Percentiles rank a stretch among this genome's conserved stretches.
phyloP scores from a whole-genome alignment of 2,329 filamentous ascomycete genomes.

The Sarocladiaceae sp. region DNA sequence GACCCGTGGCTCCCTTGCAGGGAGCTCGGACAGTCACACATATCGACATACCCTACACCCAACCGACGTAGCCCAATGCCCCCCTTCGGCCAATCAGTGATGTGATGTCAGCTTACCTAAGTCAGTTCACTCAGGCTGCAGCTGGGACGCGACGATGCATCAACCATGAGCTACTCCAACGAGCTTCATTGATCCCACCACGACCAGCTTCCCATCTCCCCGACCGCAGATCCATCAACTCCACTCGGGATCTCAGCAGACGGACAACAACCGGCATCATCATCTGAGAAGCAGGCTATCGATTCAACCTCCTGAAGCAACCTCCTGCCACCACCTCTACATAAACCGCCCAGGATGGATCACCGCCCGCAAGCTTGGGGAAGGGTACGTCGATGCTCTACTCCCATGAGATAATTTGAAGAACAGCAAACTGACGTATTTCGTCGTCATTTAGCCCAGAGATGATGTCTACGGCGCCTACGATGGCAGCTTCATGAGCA shows the following conservation, averaged over 20 bases:
- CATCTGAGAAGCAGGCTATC: background rate
- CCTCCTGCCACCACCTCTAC: background rate
- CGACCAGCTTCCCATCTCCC: slow-evolving; percentile 11
- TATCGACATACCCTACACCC: too few relatives aligned
- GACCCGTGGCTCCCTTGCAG: too few relatives aligned
- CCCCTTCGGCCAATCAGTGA: slow-evolving; percentile 23
- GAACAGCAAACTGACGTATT: slow-evolving; percentile 12
- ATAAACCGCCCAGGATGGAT: slow-evolving; percentile 45
- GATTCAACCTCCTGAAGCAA: background rate
- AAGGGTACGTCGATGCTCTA: slow-evolving; percentile 48
- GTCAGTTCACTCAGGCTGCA: slow-evolving; percentile 24
- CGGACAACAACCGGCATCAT: too few relatives aligned
- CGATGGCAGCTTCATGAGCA: slow-evolving; percentile 76
- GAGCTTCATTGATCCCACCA: slow-evolving; percentile 10
- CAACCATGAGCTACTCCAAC: background rate
- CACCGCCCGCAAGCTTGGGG: slow-evolving; percentile 69
- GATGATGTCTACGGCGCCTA: slow-evolving; percentile 96
- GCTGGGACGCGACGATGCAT: slow-evolving; percentile 27
- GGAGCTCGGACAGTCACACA: too few relatives aligned
- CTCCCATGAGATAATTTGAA: slow-evolving; percentile 10
- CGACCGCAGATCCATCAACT: slow-evolving; percentile 9
- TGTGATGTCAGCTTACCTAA: slow-evolving; percentile 22
- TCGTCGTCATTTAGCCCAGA: slow-evolving; percentile 60
- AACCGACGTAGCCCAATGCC: background rate
- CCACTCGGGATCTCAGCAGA: too few relatives aligned